phyloP scores from a whole-genome alignment of 2,329 filamentous ascomycete species.

The Fusarium kyushuense region DNA sequence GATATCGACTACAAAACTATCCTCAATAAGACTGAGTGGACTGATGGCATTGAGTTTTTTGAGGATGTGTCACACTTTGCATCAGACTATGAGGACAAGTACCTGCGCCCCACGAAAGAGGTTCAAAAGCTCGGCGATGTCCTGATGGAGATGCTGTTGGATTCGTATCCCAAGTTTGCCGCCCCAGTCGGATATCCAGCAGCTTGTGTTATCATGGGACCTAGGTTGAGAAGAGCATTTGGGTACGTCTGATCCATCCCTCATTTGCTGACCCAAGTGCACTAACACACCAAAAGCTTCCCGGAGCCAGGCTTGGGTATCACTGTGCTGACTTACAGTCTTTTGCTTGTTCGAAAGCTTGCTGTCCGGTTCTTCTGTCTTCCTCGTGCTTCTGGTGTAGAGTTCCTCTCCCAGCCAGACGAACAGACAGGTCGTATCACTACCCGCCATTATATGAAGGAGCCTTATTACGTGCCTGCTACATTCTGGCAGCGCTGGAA shows the following conservation, averaged over 20 bases:
- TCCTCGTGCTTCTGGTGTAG: slow-evolving; percentile 64
- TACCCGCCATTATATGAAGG: slow-evolving; percentile 65
- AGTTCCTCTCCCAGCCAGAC: slow-evolving; percentile 62
- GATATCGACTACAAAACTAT: slow-evolving; percentile 65
- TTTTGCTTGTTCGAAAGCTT: slow-evolving; percentile 66
- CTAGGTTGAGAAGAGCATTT: slow-evolving; percentile 73
- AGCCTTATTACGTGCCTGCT: slow-evolving; percentile 73
- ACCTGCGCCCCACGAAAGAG: slow-evolving; percentile 66
- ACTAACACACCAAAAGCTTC: slow-evolving; percentile 52
- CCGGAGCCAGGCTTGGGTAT: slow-evolving; percentile 57
- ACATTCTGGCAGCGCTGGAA: slow-evolving; percentile 74
- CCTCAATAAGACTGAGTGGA: slow-evolving; percentile 56
- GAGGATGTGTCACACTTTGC: slow-evolving; percentile 63
- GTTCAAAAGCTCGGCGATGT: slow-evolving; percentile 67
- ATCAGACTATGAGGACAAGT: slow-evolving; percentile 67
- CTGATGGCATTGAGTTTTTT: slow-evolving; percentile 64
- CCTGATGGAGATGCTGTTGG: slow-evolving; percentile 71
- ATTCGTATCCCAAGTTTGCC: slow-evolving; percentile 61
- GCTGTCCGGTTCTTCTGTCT: slow-evolving; percentile 68
- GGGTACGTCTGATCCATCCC: slow-evolving; percentile 58
- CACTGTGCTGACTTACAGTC: slow-evolving; percentile 57
- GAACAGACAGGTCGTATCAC: slow-evolving; percentile 65
- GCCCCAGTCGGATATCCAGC: slow-evolving; percentile 62
- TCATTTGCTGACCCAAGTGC: background rate
- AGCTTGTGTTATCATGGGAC: slow-evolving; percentile 72